These are phyloP conservation scores for Haplosporangium gracile DNA, from an alignment of 192 early-diverging fungal genomes.

Conservation along the genomic window DNA sequence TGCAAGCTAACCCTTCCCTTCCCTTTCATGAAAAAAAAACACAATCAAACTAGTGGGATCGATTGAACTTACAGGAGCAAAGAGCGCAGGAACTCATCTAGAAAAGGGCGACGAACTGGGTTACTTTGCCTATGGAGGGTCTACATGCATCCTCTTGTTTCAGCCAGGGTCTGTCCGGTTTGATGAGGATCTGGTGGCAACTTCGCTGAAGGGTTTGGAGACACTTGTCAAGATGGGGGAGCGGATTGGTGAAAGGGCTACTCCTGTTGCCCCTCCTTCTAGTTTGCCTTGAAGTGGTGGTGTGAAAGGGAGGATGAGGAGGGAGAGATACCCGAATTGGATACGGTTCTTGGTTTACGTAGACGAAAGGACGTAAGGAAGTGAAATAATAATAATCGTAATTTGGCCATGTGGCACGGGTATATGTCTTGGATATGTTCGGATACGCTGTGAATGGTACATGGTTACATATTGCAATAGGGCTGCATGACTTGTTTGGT, in stretches of 20 bases:
- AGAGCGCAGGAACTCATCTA: slow-evolving; percentile 57
- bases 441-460: background rate
- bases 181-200: slow-evolving; percentile 72
- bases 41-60: slow-evolving; percentile 68
- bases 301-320: background rate
- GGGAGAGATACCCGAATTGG: background rate
- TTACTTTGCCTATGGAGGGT: slow-evolving; percentile 86
- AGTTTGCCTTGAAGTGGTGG: no score
- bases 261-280: no score
- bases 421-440: background rate
- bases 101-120: slow-evolving; percentile 82
- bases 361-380: background rate
- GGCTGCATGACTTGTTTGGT: background rate
- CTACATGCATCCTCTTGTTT: slow-evolving; percentile 77
- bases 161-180: slow-evolving; percentile 69
- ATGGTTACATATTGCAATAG: background rate
- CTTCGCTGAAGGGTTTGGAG: slow-evolving; percentile 69
- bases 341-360: background rate
- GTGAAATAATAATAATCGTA: background rate
- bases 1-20: background rate
- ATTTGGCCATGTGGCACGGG: background rate
- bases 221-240: slow-evolving; percentile 66
- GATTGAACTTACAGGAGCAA: slow-evolving; percentile 67
- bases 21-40: background rate
- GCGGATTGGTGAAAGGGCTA: slow-evolving; percentile 38